Conservation (phyloP, 345 rosid species). For the Rhizophora apiculata region DNA sequence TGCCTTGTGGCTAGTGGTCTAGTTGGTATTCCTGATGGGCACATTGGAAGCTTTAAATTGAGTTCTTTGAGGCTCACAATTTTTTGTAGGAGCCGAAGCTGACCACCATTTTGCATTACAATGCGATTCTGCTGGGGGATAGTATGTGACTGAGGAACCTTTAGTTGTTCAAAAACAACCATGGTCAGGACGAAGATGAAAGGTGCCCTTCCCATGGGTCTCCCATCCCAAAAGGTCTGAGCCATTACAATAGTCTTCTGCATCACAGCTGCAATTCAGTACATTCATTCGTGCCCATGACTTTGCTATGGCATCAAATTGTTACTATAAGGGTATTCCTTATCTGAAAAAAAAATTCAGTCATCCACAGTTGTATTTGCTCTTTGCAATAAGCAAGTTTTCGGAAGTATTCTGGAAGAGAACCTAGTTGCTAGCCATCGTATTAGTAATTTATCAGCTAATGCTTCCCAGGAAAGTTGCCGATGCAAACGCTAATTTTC, state of each 20-base stretch:
- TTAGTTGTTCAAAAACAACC: conserved; percentile 56
- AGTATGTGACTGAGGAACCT: conserved; percentile 55
- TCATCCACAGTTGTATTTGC: conserved; percentile 12
- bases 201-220: conserved; percentile 58
- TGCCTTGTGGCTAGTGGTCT: conserved; percentile 62
- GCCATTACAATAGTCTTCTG: not conserved
- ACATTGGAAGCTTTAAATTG: conserved; percentile 53
- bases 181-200: conserved; percentile 75
- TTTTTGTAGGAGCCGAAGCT: conserved; percentile 40
- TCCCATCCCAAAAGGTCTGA: conserved; percentile 50
- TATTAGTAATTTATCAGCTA: conserved; percentile 25
- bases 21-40: conserved; percentile 57
- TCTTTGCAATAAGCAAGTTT: conserved; percentile 64
- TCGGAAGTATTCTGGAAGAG: conserved; percentile 43
- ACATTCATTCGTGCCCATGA: no score
- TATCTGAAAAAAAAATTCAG: no score
- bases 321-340: no score
- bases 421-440: conserved; percentile 37
- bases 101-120: conserved; percentile 55
- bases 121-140: conserved; percentile 54
- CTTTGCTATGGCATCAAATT: no score
- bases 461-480: conserved; percentile 37
- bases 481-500: conserved; percentile 58
- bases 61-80: conserved; percentile 45
- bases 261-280: not conserved